Evolutionary conservation across 768 basidiomycete species (phyloP), one percentile per base, ranked within the genome.

Genomic region (Amanita muscaria): DNA sequence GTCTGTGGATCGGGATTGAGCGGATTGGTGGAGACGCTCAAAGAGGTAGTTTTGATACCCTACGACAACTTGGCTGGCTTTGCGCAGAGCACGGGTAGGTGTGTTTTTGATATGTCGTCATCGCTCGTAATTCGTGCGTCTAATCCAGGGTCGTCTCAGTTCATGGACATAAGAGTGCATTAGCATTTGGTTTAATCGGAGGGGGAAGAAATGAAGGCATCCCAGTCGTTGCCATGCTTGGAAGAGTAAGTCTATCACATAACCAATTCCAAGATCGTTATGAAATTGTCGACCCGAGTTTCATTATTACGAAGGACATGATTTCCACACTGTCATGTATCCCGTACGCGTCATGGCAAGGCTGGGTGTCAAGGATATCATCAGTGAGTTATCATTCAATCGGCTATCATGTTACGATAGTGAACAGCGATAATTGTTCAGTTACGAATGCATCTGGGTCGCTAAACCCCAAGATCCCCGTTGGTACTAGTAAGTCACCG

Each of bases 381-480:
- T 92, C 51, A 80, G 88, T 89, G 24, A 8, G 34, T 18, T 5
- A 34, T 5, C 2, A 32, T 32, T 29, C 7, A 15, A 44, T 14
- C 27, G 29, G 11, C 9, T 9, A 15, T 10, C 12, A 42, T 31
- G 19, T 21, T 35, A 11, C 40, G 21, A 27, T 40, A 18, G 14
- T 23, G n/a, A n/a, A n/a, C n/a, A n/a, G 27, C 27, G 12, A 29
- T 29, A 29, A 29, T n/a, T 53, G 19, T 21, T 19, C 34, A 90
- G 88, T 92, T 37, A 93, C 90, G 31, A 94, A 93, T 60, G 91
- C 90, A 9, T 77, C 88, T 14, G 90, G 90, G 14, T 82, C 82
- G 3, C 68, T 94, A 5, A 88, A 87, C 55, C 77, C 81, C 3
- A 51, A 65, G 6, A 74, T 88, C 48, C 68, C 79, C 12, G 82